A percentile compares a stretch with the other conserved stretches of the same genome.
Conservation (phyloP, 345 rosid species). For the Moricandia moricandioides region DNA sequence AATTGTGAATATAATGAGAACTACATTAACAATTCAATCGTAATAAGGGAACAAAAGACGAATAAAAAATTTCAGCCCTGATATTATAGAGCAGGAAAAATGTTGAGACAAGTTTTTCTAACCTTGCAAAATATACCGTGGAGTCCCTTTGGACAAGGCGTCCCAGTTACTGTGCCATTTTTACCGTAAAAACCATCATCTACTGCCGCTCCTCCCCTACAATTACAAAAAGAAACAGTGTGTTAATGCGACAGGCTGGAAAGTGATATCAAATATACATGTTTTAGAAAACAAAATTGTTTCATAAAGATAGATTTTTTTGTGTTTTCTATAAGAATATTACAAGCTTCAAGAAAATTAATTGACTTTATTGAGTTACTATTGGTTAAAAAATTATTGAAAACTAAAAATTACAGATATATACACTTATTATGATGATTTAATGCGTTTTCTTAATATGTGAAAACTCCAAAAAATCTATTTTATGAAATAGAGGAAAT, state of each 20-base stretch:
- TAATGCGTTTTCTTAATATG: no score
- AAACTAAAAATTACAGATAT: no score
- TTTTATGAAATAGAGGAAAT: no score
- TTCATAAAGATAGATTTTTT: no score
- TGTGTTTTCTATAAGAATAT: no score
- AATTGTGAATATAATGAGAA: conserved; percentile 14
- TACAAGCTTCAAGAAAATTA: no score
- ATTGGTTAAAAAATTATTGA: no score
- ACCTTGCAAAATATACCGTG: conserved; percentile 90
- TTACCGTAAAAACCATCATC: conserved; percentile 54
- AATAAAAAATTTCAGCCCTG: background rate
- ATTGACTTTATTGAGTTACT: no score
- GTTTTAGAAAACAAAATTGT: no score
- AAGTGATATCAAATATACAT: conserved; percentile 5
- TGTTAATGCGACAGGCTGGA: conserved; percentile 16
- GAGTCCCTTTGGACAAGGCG: conserved; percentile 89
- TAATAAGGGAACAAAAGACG: conserved; percentile 10
- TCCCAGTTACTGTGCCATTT: conserved; percentile 85
- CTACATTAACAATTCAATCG: conserved; percentile 2
- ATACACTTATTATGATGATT: no score
- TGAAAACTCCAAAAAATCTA: no score
- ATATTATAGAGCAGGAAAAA: conserved; percentile 11
- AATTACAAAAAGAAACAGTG: conserved; percentile 9
- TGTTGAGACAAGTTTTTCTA: background rate
- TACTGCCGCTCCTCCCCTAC: conserved; percentile 76